Conservation (phyloP, 371 early-diverging fungal species). For the Apophysomyces elegans region DNA sequence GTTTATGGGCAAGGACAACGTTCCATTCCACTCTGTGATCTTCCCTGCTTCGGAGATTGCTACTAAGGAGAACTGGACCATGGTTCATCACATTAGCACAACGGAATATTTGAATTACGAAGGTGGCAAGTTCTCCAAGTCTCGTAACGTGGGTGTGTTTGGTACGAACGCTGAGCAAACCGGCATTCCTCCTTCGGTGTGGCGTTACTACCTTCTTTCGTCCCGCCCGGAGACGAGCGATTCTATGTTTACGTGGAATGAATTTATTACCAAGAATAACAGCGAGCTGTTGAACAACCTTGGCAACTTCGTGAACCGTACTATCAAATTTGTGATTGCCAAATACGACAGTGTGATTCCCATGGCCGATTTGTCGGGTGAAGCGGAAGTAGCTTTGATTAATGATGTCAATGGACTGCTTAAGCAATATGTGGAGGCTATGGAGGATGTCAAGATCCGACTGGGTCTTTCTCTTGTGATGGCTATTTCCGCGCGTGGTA, state of each 20-base stretch:
- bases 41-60: constrained; percentile 96
- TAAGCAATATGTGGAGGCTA: constrained; percentile 72
- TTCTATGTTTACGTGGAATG: constrained; percentile 95
- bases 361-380: constrained; percentile 50
- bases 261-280: constrained; percentile 95
- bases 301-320: constrained; percentile 99
- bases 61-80: constrained; percentile 89
- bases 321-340: constrained; percentile 90
- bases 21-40: constrained; percentile 99
- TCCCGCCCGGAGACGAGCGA: constrained; percentile 98
- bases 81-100: constrained; percentile 92
- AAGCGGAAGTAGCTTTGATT: constrained; percentile 66
- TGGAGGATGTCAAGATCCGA: constrained; percentile 90
- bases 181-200: constrained; percentile 93
- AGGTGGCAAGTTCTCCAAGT: constrained; percentile 98
- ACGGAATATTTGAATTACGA: constrained; percentile 99
- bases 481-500: constrained; percentile 95
- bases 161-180: constrained; percentile 95
- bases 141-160: constrained; percentile 98
- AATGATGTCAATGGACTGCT: constrained; percentile 85
- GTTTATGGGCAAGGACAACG: constrained; percentile 99
- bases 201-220: constrained; percentile 98
- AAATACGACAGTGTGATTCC: constrained; percentile 88
- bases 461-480: constrained; percentile 86
- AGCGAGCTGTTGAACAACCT: constrained; percentile 96